A percentile compares a stretch with the other conserved stretches of the same genome.
Evolutionary conservation across 768 basidiomycete species (phyloP).

Genomic region (Leucocoprinus leucothites): DNA sequence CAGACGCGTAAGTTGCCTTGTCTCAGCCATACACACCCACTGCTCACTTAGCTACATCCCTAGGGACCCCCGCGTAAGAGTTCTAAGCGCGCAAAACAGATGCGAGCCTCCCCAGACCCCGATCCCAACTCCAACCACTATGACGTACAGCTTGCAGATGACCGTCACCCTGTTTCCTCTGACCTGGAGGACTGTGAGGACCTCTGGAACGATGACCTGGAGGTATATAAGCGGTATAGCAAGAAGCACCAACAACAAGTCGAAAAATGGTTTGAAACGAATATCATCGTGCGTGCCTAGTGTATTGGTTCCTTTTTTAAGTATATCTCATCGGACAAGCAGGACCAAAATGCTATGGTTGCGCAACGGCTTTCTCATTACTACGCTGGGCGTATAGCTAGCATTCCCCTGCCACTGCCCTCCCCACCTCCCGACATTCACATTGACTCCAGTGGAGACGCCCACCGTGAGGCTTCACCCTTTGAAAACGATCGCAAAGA

Average conservation of each 20-base stretch:
- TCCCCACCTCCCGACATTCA: constrained; percentile 23
- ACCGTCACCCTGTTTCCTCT: constrained; percentile 56
- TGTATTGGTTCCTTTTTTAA: not conserved
- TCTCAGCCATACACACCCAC: constrained; percentile 1
- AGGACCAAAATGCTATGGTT: constrained; percentile 71
- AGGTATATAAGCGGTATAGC: constrained; percentile 67
- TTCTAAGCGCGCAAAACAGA: constrained; percentile 21
- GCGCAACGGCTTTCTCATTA: constrained; percentile 58
- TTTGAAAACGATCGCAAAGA: constrained; percentile 28
- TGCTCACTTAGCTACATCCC: not conserved
- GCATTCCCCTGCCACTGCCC: constrained; percentile 36
- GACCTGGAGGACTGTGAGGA: constrained; percentile 83
- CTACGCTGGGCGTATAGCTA: constrained; percentile 50
- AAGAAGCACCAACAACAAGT: constrained; percentile 72
- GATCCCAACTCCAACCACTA: constrained; percentile 24
- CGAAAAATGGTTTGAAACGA: constrained; percentile 70
- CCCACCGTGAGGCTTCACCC: not conserved
- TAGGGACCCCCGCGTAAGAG: constrained; percentile 11
- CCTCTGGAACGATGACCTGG: constrained; percentile 69
- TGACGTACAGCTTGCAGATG: constrained; percentile 28
- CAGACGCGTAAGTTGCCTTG: constrained; percentile 50
- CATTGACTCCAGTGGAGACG: not conserved
- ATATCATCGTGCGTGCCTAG: constrained; percentile 50
- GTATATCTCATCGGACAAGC: constrained; percentile 13
- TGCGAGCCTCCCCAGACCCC: constrained; percentile 26